phyloP scores from a whole-genome alignment of 768 basidiomycete genomes.

The Collybia sordida region DNA sequence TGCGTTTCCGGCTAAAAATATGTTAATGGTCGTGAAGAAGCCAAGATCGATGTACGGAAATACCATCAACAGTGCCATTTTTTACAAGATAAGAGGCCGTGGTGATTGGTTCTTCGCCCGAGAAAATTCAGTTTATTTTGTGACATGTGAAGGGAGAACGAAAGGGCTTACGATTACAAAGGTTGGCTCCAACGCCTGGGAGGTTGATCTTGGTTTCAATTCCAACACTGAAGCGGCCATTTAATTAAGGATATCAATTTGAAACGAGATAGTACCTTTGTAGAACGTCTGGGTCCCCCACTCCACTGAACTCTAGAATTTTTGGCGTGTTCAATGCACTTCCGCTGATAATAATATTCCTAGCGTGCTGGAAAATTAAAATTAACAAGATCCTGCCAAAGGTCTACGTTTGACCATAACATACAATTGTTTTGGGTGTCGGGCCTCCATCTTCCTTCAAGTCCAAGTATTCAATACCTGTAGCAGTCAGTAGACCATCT shows the following conservation, averaged over 20 bases:
- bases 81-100: constrained; percentile 9
- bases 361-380: constrained; percentile 1
- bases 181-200: constrained; percentile 12
- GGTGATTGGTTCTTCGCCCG: constrained; percentile 6
- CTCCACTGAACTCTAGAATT: constrained; percentile 12
- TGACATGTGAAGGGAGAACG: neutral
- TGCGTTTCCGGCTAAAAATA: constrained; percentile 6
- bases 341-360: constrained; percentile 12
- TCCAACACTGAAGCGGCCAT: neutral
- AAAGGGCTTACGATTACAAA: constrained; percentile 9
- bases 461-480: constrained; percentile 10
- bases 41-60: neutral
- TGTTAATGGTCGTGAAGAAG: neutral
- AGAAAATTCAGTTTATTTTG: neutral
- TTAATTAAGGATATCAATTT: too few species aligned
- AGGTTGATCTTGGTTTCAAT: constrained; percentile 7
- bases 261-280: neutral
- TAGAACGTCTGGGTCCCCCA: constrained; percentile 8
- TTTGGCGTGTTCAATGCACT: constrained; percentile 13
- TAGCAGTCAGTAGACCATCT: constrained; percentile 2
- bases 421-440: neutral
- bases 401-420: neutral
- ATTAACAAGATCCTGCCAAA: neutral
- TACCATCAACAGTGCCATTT: constrained; percentile 12
- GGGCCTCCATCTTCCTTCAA: neutral